A percentile compares a stretch with the other conserved stretches of the same genome.
Conservation (phyloP, 768 basidiomycete genomes). For the Arthromyces matolae region DNA sequence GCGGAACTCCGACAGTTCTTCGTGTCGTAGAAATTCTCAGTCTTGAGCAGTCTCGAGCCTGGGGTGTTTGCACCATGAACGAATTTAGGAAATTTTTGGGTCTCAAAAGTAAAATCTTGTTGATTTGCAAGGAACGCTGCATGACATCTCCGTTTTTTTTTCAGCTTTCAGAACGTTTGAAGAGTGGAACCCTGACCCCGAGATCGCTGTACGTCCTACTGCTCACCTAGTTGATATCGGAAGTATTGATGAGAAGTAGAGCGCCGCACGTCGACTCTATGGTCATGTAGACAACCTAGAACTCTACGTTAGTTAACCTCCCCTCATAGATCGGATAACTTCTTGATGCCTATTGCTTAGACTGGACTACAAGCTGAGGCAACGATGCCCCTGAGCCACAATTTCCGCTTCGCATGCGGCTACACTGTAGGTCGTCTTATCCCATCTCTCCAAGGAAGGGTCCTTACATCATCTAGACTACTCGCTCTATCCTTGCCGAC, state of each 20-base stretch:
- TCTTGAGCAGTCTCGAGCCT: constrained; percentile 48
- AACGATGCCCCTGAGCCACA: constrained; percentile 27
- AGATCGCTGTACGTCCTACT: constrained; percentile 37
- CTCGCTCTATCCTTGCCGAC: constrained; percentile 49
- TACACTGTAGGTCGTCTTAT: constrained; percentile 22
- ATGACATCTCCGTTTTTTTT: not conserved
- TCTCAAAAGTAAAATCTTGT: constrained; percentile 39
- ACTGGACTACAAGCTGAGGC: constrained; percentile 31
- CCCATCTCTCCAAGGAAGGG: not conserved
- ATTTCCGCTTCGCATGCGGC: constrained; percentile 26
- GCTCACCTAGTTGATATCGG: not conserved
- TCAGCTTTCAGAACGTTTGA: constrained; percentile 43
- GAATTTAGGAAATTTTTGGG: constrained; percentile 52
- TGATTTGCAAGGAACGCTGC: not conserved
- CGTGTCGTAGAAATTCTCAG: constrained; percentile 54
- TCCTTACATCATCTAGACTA: constrained; percentile 30
- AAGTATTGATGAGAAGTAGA: not conserved
- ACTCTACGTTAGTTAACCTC: constrained; percentile 24
- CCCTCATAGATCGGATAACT: not conserved
- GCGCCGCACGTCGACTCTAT: constrained; percentile 29
- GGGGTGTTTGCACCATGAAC: constrained; percentile 58
- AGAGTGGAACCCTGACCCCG: constrained; percentile 51
- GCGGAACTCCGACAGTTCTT: constrained; percentile 43
- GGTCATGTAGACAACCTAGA: constrained; percentile 33
- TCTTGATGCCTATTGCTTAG: constrained; percentile 6